Evolutionary conservation across 371 early-diverging fungal genomes (phyloP), one percentile per base, ranked within the genome.

Genomic region (Zychaea mexicana): DNA sequence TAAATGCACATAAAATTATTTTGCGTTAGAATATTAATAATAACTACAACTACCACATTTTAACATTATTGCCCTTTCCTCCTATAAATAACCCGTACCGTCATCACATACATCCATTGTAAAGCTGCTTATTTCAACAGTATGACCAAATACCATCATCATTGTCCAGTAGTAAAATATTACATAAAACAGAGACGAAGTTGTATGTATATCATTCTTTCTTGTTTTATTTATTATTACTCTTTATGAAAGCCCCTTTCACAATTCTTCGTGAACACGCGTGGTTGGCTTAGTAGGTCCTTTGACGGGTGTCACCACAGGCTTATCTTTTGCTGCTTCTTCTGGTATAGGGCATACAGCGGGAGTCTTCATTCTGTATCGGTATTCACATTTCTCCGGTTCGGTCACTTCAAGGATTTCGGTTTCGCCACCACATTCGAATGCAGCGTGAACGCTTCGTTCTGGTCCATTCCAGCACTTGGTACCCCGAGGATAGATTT

Each of bases 391-490:
- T 76, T 96, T 97, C 65, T 85, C 93, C 10, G 96, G 96, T 72
- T 98, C 98, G 2, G 88, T 68, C 5, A 95, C 91, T 2, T 86
- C 76, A 0, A 90, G 31, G 31, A 96, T 74, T 60, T 86, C 78
- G 55, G 88, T 90, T 19, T 85, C 75, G 1, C 70, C 65, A 6
- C 94, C 94, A 69, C 97, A 97, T 61, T 79, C 78, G 58, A 82
- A 70, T 9, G 53, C 64, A 3, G 76, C 82, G 46, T 61, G 73
- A 17, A 82, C 82, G 61, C 82, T 82, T 52, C 98, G 85, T 32
- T 87, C 83, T 1, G 97, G 97, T 0, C 97, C 98, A 65, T 96
- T 94, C 97, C 98, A 97, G 79, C 98, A 98, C 53, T 82, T 78
- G 4, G 83, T 74, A 32, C 98, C 98, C 47, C 84, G 78, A 9